Conservation (phyloP, 2,329 filamentous ascomycete species). For the Metarhizium humberi region DNA sequence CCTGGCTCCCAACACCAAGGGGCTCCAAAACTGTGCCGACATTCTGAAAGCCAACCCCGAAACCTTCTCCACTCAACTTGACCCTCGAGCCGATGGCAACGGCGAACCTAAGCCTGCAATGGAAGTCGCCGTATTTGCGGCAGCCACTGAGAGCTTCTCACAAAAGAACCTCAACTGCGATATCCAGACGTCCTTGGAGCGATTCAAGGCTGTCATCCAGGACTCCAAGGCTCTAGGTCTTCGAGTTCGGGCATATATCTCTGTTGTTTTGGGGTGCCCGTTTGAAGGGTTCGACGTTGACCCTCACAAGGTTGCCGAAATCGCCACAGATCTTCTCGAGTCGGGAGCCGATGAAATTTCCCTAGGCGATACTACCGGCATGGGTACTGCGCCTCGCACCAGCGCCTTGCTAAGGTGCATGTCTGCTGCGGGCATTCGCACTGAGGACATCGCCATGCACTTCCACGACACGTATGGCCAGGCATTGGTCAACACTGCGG, state of each 20-base stretch:
- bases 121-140: constrained; percentile 75
- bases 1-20: constrained; percentile 69
- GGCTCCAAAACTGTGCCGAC: constrained; percentile 52
- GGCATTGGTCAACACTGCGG: constrained; percentile 72
- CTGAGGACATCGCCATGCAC: constrained; percentile 68
- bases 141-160: constrained; percentile 73
- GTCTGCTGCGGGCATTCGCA: constrained; percentile 56
- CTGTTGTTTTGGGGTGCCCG: constrained; percentile 71
- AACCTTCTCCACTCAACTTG: constrained; percentile 42
- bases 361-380: constrained; percentile 82
- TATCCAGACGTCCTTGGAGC: constrained; percentile 62
- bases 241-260: constrained; percentile 70
- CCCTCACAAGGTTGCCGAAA: constrained; percentile 53
- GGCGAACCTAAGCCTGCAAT: constrained; percentile 37
- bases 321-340: constrained; percentile 62
- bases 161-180: constrained; percentile 75
- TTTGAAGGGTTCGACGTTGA: constrained; percentile 60
- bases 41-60: constrained; percentile 43
- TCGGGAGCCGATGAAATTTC: constrained; percentile 89
- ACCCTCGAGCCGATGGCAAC: constrained; percentile 26
- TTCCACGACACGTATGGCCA: constrained; percentile 87
- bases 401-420: constrained; percentile 55
- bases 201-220: constrained; percentile 62
- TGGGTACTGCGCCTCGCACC: constrained; percentile 71
- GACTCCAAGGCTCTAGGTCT: constrained; percentile 56